phyloP scores from a whole-genome alignment of 768 basidiomycete species.

The Amanita jacksonii region DNA sequence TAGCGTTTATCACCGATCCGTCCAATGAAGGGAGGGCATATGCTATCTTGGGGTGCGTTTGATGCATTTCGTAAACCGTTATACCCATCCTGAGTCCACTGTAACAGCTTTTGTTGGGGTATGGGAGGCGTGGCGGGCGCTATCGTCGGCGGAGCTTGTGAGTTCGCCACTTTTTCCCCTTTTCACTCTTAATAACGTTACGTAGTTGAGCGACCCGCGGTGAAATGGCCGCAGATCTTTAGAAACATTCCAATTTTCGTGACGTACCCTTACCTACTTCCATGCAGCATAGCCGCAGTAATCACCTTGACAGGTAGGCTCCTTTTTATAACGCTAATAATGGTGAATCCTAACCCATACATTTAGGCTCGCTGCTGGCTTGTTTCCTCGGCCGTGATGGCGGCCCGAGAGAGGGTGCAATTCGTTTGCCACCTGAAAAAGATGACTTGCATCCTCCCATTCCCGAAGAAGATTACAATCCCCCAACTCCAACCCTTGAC shows the following conservation, averaged over 20 bases:
- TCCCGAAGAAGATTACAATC: slow-evolving; percentile 51
- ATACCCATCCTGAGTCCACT: slow-evolving; percentile 8
- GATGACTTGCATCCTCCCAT: slow-evolving; percentile 36
- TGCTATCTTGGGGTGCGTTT: slow-evolving; percentile 71
- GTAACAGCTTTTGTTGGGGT: slow-evolving; percentile 88
- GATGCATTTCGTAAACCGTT: slow-evolving; percentile 1
- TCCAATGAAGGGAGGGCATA: slow-evolving; percentile 94
- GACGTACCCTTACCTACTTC: slow-evolving; percentile 84
- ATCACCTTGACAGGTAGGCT: slow-evolving; percentile 63
- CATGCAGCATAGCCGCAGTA: slow-evolving; percentile 67
- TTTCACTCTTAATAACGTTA: slow-evolving; percentile 6
- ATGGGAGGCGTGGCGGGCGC: slow-evolving; percentile 91
- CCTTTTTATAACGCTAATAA: slow-evolving; percentile 7
- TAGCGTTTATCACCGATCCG: slow-evolving; percentile 80
- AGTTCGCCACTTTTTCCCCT: slow-evolving; percentile 21
- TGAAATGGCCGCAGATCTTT: slow-evolving; percentile 80
- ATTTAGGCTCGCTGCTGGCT: slow-evolving; percentile 70
- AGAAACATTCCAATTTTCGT: slow-evolving; percentile 56
- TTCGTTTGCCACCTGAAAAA: slow-evolving; percentile 79
- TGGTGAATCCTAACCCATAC: slow-evolving; percentile 4
- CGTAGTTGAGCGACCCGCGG: slow-evolving; percentile 75
- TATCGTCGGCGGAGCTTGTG: slow-evolving; percentile 77
- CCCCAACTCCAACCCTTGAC: slow-evolving; percentile 38
- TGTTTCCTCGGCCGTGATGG: slow-evolving; percentile 89
- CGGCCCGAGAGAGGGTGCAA: slow-evolving; percentile 79